Percentiles rank a stretch among this genome's conserved stretches.
These are phyloP conservation scores for Polytolypa hystricis DNA, from an alignment of 2,329 filamentous ascomycete species.

Conservation along the genomic window DNA sequence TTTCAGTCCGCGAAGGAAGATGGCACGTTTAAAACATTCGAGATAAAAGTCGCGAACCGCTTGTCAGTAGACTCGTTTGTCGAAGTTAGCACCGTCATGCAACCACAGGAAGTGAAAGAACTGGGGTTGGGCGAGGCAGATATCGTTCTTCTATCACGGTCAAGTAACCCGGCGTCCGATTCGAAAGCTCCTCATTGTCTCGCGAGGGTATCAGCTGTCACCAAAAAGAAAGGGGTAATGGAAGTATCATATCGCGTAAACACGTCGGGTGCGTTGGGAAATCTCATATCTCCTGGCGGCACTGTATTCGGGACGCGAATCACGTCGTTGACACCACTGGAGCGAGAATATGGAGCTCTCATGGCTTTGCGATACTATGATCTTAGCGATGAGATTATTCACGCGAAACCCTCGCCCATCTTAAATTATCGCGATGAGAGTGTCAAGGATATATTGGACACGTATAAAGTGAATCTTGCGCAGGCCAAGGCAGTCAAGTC, in stretches of 20 bases:
- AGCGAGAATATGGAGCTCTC: conserved; percentile 87
- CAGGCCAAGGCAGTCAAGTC: conserved; percentile 88
- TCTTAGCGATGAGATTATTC: conserved; percentile 81
- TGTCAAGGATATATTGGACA: conserved; percentile 56
- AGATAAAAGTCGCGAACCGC: conserved; percentile 76
- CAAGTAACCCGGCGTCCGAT: conserved; percentile 56
- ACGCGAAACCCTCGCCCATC: conserved; percentile 80
- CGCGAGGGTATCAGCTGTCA: conserved; percentile 69
- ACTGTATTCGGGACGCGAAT: conserved; percentile 69
- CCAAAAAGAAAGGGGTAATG: conserved; percentile 65
- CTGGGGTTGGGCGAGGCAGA: conserved; percentile 70
- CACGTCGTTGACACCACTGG: conserved; percentile 85
- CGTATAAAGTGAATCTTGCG: conserved; percentile 75
- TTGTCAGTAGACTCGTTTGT: conserved; percentile 87
- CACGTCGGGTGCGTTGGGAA: conserved; percentile 51
- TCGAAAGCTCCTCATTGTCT: conserved; percentile 66
- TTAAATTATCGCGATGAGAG: conserved; percentile 68
- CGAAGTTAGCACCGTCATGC: conserved; percentile 78
- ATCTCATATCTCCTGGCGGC: conserved; percentile 55
- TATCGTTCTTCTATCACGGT: conserved; percentile 72
- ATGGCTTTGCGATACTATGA: conserved; percentile 92
- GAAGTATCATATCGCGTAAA: conserved; percentile 82
- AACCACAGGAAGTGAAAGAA: conserved; percentile 58
- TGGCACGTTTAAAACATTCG: conserved; percentile 65
- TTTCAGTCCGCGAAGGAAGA: conserved; percentile 88